phyloP scores from a whole-genome alignment of 768 basidiomycete species.

The Pleurotus eryngii region DNA sequence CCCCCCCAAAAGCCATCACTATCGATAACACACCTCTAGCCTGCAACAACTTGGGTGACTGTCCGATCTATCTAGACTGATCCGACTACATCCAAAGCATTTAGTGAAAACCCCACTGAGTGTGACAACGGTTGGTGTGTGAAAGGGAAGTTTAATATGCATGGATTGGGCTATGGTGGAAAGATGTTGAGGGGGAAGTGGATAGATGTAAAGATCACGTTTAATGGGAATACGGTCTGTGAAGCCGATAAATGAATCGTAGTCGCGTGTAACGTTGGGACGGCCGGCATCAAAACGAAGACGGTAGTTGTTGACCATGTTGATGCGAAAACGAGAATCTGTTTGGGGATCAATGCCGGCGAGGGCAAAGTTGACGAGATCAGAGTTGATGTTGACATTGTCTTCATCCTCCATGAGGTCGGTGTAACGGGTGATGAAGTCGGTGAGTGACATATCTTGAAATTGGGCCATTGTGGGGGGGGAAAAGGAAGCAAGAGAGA shows the following conservation, averaged over 20 bases:
- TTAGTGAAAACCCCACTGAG: no score
- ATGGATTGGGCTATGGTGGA: background rate
- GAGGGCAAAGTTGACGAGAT: background rate
- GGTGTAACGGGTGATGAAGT: no score
- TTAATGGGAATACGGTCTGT: background rate
- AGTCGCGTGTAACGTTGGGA: background rate
- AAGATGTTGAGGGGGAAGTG: background rate
- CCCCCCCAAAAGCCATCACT: no score
- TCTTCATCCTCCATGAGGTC: no score
- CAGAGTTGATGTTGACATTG: no score
- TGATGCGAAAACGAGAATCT: background rate
- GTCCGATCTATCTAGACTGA: no score
- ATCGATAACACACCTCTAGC: no score
- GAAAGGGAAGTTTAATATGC: constrained; percentile 4
- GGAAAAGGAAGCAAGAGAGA: no score
- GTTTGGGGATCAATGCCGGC: background rate
- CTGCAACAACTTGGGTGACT: no score
- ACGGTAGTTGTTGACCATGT: background rate
- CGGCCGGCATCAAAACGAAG: background rate
- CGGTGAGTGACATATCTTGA: no score
- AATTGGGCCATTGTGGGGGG: no score
- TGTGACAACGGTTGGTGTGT: background rate
- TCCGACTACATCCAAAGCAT: no score
- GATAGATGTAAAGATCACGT: background rate
- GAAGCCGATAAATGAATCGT: constrained; percentile 2